Percentiles rank a stretch among this genome's conserved stretches.
Evolutionary conservation across 305 asterid genomes (phyloP).

Genomic region (Coffea humblotiana): DNA sequence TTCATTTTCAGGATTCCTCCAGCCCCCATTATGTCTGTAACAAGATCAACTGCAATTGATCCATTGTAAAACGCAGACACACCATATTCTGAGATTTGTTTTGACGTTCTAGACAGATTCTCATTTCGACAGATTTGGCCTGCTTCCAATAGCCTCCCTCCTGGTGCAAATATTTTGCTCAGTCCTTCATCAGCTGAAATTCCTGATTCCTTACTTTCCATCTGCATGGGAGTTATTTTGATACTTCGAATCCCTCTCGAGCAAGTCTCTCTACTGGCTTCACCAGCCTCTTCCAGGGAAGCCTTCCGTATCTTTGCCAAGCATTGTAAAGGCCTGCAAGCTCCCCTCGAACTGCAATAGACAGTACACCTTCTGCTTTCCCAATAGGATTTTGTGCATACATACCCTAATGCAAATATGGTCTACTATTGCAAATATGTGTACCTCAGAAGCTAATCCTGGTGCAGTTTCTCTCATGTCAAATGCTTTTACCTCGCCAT

Average conservation of each 20-base stretch:
- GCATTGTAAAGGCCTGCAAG: slow-evolving; percentile 58
- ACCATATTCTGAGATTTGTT: too few species aligned
- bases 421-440: too few species aligned
- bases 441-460: too few species aligned
- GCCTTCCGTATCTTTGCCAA: slow-evolving; percentile 49
- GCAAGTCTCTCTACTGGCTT: slow-evolving; percentile 52
- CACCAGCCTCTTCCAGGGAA: slow-evolving; percentile 58
- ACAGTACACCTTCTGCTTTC: too few species aligned
- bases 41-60: slow-evolving; percentile 13
- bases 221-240: slow-evolving; percentile 52
- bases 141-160: slow-evolving; percentile 44
- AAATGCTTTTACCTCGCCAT: too few species aligned
- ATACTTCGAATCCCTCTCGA: slow-evolving; percentile 46
- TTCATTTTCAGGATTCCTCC: slow-evolving; percentile 57
- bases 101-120: slow-evolving; percentile 27
- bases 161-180: slow-evolving; percentile 37
- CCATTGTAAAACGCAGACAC: too few species aligned
- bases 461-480: too few species aligned
- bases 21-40: slow-evolving; percentile 39
- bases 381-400: too few species aligned
- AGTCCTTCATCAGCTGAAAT: slow-evolving; percentile 42
- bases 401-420: too few species aligned
- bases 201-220: slow-evolving; percentile 34
- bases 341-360: slow-evolving; percentile 55
- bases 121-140: slow-evolving; percentile 48